These are phyloP conservation scores for Pulveroboletus sp. DNA, from an alignment of 768 basidiomycete species.

Conservation along the genomic window DNA sequence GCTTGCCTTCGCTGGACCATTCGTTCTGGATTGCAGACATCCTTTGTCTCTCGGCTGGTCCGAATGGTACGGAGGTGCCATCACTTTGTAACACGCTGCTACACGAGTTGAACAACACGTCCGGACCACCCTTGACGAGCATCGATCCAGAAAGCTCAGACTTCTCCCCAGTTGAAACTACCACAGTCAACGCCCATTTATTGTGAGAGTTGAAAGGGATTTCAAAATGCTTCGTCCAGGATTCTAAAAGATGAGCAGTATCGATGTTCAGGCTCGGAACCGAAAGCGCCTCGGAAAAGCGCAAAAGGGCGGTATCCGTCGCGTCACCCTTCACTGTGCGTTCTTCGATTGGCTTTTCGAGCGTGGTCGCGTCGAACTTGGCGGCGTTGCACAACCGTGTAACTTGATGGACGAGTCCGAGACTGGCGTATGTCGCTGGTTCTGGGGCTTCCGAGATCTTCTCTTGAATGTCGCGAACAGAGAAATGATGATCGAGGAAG, in stretches of 20 bases:
- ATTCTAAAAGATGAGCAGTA: slow-evolving; percentile 19
- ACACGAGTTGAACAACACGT: slow-evolving; percentile 44
- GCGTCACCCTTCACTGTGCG: slow-evolving; percentile 43
- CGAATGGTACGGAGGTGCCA: slow-evolving; percentile 32
- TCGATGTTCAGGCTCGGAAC: slow-evolving; percentile 21
- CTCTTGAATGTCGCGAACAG: slow-evolving; percentile 19
- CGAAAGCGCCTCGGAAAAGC: slow-evolving; percentile 38
- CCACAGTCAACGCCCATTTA: slow-evolving; percentile 49
- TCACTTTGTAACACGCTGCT: slow-evolving; percentile 28
- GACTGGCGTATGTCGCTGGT: slow-evolving; percentile 13
- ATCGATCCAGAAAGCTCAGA: slow-evolving; percentile 26
- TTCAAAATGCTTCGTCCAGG: slow-evolving; percentile 26
- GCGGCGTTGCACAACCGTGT: slow-evolving; percentile 58
- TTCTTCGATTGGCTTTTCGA: slow-evolving; percentile 25
- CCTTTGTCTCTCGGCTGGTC: slow-evolving; percentile 7
- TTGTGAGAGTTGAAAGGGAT: slow-evolving; percentile 48
- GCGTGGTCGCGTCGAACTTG: slow-evolving; percentile 37
- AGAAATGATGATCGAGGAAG: slow-evolving; percentile 26
- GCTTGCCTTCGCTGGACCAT: slow-evolving; percentile 47
- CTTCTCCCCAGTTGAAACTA: slow-evolving; percentile 3
- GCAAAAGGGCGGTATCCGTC: slow-evolving; percentile 50
- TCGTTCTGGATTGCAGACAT: slow-evolving; percentile 29
- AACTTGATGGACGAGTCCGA: slow-evolving; percentile 34
- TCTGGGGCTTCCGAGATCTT: slow-evolving; percentile 1
- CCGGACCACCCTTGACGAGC: slow-evolving; percentile 57